Base-by-base conservation (phyloP, 73 alveolate species). In the Stentor roeselii region DNA sequence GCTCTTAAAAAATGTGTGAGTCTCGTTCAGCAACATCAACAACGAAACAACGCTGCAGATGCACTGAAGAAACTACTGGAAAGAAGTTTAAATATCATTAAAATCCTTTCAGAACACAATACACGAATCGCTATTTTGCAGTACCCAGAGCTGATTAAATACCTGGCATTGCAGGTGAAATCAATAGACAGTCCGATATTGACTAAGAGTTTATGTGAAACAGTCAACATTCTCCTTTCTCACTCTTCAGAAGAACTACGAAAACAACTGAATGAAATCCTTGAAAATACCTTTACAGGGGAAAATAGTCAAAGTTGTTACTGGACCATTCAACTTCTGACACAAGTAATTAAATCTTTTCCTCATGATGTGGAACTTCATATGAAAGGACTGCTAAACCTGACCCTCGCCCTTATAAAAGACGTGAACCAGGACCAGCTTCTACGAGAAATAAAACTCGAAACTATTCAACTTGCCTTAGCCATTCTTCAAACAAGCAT, bases 1-100 rank as follows among this genome's bases (percentile, higher is more conserved):
- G 80, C 80, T 67, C 41, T 67, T 15, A 67, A 67, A 2, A 67
- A 67, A 67, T 67, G 80, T 67, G 80, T 67, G 80, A 67, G 34
- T 67, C 34, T 67, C 21, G 80, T 67, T 11, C 80, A 67, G 2
- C 80, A 67, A 32, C 80, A 67, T 2, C 80, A 67, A 67, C 80
- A 67, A 34, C n/a, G 80, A 67, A 32, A 32, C 27, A 21, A 21
- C 37, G n/a, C 80, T 67, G 80, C 80, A 21, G 80, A 67, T 67
- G 80, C 80, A 30, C 34, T 67, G 80, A 67, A 67, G 41, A 67
- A 67, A 67, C 37, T 67, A n/a, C 37, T 67, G 14, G 80, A 67
- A 32, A n/a, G 80, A 30, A 67, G 80, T 32, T 67, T 67, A 34
- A 67, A 67, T 67, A 67, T 67, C 34, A 32, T 67, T 21, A 67